phyloP scores from a whole-genome alignment of 768 basidiomycete genomes.

The Tylopilus plumbeoviolaceoides region DNA sequence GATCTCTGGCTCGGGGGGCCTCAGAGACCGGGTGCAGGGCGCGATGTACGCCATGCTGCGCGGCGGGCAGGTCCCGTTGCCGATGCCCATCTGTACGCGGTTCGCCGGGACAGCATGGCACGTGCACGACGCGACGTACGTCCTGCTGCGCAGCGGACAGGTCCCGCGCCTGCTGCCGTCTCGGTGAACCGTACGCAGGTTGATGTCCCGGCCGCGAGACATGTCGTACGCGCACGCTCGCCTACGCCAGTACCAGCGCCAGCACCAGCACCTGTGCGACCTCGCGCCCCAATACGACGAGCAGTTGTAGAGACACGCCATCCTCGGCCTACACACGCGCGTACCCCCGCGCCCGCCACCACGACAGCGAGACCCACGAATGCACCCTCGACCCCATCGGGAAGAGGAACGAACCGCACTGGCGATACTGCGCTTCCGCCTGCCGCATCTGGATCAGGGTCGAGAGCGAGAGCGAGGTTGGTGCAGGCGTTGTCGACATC shows the following conservation, averaged over 20 bases:
- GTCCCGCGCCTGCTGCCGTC: too few species aligned
- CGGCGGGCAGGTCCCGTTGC: slow-evolving; percentile 1
- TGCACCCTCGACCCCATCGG: background rate
- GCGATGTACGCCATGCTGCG: slow-evolving; percentile 24
- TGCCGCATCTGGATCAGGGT: background rate
- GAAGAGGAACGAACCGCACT: background rate
- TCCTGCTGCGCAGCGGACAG: too few species aligned
- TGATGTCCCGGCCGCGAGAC: background rate
- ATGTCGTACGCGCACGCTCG: background rate
- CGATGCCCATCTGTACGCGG: too few species aligned
- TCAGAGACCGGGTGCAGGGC: slow-evolving; percentile 29
- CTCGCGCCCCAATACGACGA: background rate
- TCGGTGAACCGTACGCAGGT: too few species aligned
- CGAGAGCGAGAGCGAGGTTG: background rate
- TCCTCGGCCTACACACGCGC: background rate
- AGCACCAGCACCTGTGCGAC: background rate
- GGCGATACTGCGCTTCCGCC: background rate
- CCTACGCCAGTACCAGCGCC: background rate
- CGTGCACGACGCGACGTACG: too few species aligned
- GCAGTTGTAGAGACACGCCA: background rate
- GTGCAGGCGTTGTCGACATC: background rate
- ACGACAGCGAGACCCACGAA: background rate
- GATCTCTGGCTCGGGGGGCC: slow-evolving; percentile 32
- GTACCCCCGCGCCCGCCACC: slow-evolving; percentile 1
- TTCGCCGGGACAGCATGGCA: too few species aligned